phyloP scores from a whole-genome alignment of 225 moss, liverwort and hornwort species.

The Neckera pumila region DNA sequence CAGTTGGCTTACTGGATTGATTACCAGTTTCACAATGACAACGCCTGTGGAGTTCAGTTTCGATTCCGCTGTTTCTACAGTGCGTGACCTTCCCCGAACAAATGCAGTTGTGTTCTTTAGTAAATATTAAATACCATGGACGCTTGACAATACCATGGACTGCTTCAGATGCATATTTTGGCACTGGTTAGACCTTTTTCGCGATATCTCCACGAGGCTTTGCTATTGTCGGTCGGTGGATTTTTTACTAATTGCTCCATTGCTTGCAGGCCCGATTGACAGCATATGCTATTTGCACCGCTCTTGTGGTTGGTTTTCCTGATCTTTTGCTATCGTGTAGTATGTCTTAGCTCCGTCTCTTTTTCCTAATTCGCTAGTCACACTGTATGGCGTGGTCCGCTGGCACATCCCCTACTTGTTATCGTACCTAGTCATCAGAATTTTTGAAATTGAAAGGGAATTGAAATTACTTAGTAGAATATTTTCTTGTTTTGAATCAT shows the following conservation, averaged over 20 bases:
- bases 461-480: neutral
- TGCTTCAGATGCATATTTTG: neutral
- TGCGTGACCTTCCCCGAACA: neutral
- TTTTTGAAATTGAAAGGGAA: neutral
- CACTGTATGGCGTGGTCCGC: neutral
- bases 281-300: constrained; percentile 38
- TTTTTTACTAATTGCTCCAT: neutral
- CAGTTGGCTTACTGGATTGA: constrained; percentile 49
- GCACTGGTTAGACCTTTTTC: neutral
- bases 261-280: constrained; percentile 35
- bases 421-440: neutral
- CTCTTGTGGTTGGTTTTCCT: constrained; percentile 32
- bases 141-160: neutral
- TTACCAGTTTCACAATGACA: constrained; percentile 59
- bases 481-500: neutral
- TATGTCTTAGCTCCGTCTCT: neutral
- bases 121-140: neutral
- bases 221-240: neutral
- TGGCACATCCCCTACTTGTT: neutral
- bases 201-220: neutral
- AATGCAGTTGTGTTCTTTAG: neutral
- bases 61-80: constrained; percentile 19
- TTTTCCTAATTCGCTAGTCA: neutral
- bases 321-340: neutral
- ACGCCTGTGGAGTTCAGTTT: constrained; percentile 37